phyloP scores from a whole-genome alignment of 495 filamentous ascomycete genomes.

The Hypoxylon crocopeplum region DNA sequence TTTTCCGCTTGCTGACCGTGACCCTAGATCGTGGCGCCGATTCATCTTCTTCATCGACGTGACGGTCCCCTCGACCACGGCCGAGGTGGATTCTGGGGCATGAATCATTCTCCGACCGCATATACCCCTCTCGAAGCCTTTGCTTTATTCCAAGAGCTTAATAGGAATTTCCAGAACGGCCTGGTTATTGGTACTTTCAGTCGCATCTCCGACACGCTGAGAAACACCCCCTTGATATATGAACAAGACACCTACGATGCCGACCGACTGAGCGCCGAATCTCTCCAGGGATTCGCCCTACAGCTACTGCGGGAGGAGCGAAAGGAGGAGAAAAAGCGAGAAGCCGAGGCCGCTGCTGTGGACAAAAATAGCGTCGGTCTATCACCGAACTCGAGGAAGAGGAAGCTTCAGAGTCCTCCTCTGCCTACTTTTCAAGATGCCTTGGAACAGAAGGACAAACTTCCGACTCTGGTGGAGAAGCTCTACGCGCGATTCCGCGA shows the following conservation, averaged over 20 bases:
- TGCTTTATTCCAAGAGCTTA: slow-evolving; percentile 85
- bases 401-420: slow-evolving; percentile 72
- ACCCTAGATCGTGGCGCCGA: slow-evolving; percentile 58
- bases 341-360: slow-evolving; percentile 41
- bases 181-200: slow-evolving; percentile 69
- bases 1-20: slow-evolving; percentile 29
- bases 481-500: slow-evolving; percentile 78
- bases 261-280: slow-evolving; percentile 75
- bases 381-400: slow-evolving; percentile 68
- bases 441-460: slow-evolving; percentile 65
- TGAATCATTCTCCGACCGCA: slow-evolving; percentile 62
- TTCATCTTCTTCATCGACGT: slow-evolving; percentile 55
- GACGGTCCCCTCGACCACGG: slow-evolving; percentile 61
- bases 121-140: slow-evolving; percentile 90
- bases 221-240: slow-evolving; percentile 71
- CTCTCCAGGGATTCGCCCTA: slow-evolving; percentile 78
- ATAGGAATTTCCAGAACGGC: slow-evolving; percentile 61
- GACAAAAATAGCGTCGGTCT: slow-evolving; percentile 44
- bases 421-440: slow-evolving; percentile 69
- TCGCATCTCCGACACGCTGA: slow-evolving; percentile 75
- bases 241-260: slow-evolving; percentile 72
- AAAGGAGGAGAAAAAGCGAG: slow-evolving; percentile 52
- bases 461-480: slow-evolving; percentile 72
- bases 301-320: slow-evolving; percentile 72
- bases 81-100: slow-evolving; percentile 62